A percentile compares a stretch with the other conserved stretches of the same genome.
Conservation (phyloP, 768 basidiomycete genomes). For the Mycena capillaripes region DNA sequence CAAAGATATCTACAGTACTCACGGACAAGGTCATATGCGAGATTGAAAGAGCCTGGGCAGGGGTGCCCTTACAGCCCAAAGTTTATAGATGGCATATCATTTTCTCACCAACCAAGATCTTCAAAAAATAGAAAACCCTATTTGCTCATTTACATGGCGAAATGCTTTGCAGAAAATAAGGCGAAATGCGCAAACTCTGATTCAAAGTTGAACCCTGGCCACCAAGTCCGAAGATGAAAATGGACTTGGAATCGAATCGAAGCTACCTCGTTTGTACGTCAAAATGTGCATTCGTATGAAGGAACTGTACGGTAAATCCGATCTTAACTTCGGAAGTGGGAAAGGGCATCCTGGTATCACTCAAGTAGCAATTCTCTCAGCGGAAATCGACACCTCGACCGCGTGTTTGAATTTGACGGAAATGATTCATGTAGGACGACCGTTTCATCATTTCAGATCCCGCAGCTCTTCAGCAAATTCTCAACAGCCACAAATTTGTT, state of each 20-base stretch:
- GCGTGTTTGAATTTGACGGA: slow-evolving; percentile 2
- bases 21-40: too few species aligned
- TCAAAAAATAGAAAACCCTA: too few species aligned
- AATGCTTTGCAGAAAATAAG: not conserved
- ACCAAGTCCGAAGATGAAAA: slow-evolving; percentile 1
- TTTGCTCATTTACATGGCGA: slow-evolving; percentile 2
- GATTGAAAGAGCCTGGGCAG: too few species aligned
- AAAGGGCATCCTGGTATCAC: slow-evolving; percentile 9
- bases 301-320: not conserved
- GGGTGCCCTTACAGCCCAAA: too few species aligned
- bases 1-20: too few species aligned
- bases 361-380: slow-evolving; percentile 3
- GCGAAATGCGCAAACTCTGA: not conserved
- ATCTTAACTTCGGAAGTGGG: not conserved
- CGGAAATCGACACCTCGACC: slow-evolving; percentile 5
- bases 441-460: slow-evolving; percentile 6
- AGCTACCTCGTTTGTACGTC: not conserved
- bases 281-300: not conserved
- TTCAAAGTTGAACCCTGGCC: not conserved
- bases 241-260: slow-evolving; percentile 1
- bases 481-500: slow-evolving; percentile 9
- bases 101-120: too few species aligned
- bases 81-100: too few species aligned
- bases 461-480: slow-evolving; percentile 4
- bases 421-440: slow-evolving; percentile 7